Conservation (phyloP, 306 rosid genomes). For the Pterocarpus macrocarpus region DNA sequence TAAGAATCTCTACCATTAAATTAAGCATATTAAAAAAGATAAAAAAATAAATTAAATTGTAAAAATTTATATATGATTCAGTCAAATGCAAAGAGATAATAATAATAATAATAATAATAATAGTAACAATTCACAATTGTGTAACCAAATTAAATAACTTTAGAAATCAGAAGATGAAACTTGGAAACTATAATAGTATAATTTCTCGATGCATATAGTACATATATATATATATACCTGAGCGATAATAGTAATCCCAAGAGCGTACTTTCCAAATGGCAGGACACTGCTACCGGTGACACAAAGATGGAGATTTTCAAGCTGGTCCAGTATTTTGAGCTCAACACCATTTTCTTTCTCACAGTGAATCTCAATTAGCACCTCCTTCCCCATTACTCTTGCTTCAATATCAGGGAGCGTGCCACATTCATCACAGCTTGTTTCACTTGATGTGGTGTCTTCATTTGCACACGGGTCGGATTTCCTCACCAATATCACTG, state of each 20-base stretch:
- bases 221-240: constrained; percentile 28
- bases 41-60: too few species aligned
- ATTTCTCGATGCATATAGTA: too few species aligned
- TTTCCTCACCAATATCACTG: constrained; percentile 36
- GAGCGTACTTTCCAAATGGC: constrained; percentile 53
- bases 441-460: constrained; percentile 18
- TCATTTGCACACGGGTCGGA: constrained; percentile 12
- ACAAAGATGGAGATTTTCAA: constrained; percentile 49
- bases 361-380: constrained; percentile 51
- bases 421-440: not conserved
- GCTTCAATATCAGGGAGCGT: constrained; percentile 50
- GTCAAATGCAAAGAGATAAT: too few species aligned
- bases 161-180: too few species aligned
- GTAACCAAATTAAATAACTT: too few species aligned
- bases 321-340: constrained; percentile 41
- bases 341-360: constrained; percentile 49
- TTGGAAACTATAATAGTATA: too few species aligned
- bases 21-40: too few species aligned
- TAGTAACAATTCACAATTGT: too few species aligned
- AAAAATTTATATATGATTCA: too few species aligned
- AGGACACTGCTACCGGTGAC: constrained; percentile 49
- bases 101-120: too few species aligned
- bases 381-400: constrained; percentile 48
- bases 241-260: constrained; percentile 52
- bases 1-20: too few species aligned